A percentile compares a stretch with the other conserved stretches of the same genome.
These are phyloP conservation scores for Nemania serpens DNA, from an alignment of 2,329 filamentous ascomycete species.

Conservation along the genomic window DNA sequence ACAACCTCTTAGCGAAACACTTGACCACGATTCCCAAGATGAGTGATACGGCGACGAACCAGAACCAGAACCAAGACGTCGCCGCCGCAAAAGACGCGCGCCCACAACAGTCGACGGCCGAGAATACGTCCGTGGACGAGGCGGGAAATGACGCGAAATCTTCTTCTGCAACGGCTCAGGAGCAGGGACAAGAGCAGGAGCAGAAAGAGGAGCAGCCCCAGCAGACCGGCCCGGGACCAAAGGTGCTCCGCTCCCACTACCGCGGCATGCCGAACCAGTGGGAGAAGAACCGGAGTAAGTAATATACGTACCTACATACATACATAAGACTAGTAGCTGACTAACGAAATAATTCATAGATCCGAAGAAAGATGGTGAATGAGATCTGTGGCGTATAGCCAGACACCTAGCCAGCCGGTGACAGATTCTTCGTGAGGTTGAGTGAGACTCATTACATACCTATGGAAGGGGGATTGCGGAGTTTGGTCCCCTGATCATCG, in stretches of 20 bases:
- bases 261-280: conserved; percentile 38
- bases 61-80: conserved; percentile 4
- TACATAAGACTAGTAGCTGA: neutral
- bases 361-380: conserved; percentile 31
- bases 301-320: too few relatives aligned
- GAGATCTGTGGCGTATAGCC: neutral
- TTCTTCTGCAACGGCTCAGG: neutral
- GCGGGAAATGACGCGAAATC: too few relatives aligned
- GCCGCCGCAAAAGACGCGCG: conserved; percentile 8
- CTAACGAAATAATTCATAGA: conserved; percentile 25
- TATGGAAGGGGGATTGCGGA: too few relatives aligned
- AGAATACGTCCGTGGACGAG: neutral
- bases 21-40: conserved; percentile 7
- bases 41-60: conserved; percentile 10
- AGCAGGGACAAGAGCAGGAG: neutral
- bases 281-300: conserved; percentile 37
- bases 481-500: too few relatives aligned
- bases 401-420: too few relatives aligned
- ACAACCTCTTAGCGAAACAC: neutral
- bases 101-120: conserved; percentile 3
- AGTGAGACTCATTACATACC: too few relatives aligned
- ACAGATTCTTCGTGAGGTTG: too few relatives aligned
- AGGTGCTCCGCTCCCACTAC: conserved; percentile 34
- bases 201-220: conserved; percentile 15
- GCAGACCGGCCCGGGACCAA: conserved; percentile 22